Percentiles rank a stretch among this genome's conserved stretches.
phyloP scores from a whole-genome alignment of 2,329 filamentous ascomycete species.

The Diplocarpon rosae region DNA sequence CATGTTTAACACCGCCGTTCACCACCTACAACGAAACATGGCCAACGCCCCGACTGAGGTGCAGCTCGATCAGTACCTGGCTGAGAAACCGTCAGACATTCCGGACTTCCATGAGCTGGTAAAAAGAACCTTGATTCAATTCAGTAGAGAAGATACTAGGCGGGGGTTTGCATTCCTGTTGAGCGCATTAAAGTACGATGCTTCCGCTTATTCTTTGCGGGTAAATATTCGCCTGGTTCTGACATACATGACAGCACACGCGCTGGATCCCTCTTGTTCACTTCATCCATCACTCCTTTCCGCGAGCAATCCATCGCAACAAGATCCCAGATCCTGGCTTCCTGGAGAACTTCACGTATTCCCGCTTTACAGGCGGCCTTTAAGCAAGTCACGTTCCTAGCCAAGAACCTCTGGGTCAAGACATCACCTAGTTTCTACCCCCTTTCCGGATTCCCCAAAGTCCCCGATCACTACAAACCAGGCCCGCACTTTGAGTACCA shows the following conservation, averaged over 20 bases:
- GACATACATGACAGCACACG: constrained; percentile 38
- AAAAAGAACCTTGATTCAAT: constrained; percentile 31
- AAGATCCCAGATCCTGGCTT: constrained; percentile 49
- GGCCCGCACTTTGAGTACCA: constrained; percentile 27
- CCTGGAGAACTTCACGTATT: constrained; percentile 50
- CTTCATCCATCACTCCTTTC: constrained; percentile 54
- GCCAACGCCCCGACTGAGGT: constrained; percentile 31
- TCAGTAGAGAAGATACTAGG: constrained; percentile 20
- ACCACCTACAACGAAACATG: constrained; percentile 29
- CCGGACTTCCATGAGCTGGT: constrained; percentile 42
- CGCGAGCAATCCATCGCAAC: constrained; percentile 47
- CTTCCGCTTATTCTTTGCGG: constrained; percentile 10
- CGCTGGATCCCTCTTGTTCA: constrained; percentile 52
- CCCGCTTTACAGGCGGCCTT: constrained; percentile 42
- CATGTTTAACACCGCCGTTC: constrained; percentile 38
- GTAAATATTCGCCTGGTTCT: neutral
- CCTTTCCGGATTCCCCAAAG: constrained; percentile 46
- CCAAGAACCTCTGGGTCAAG: constrained; percentile 34
- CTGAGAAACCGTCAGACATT: constrained; percentile 39
- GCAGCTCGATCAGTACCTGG: constrained; percentile 41
- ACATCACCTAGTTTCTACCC: constrained; percentile 41
- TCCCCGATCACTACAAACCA: constrained; percentile 33
- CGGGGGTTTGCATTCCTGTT: constrained; percentile 21
- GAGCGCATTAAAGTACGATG: constrained; percentile 24
- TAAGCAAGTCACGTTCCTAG: constrained; percentile 43